Evolutionary conservation across 768 basidiomycete species (phyloP), one percentile per base, ranked within the genome.

Genomic region (Lactarius pseudohatsudake): DNA sequence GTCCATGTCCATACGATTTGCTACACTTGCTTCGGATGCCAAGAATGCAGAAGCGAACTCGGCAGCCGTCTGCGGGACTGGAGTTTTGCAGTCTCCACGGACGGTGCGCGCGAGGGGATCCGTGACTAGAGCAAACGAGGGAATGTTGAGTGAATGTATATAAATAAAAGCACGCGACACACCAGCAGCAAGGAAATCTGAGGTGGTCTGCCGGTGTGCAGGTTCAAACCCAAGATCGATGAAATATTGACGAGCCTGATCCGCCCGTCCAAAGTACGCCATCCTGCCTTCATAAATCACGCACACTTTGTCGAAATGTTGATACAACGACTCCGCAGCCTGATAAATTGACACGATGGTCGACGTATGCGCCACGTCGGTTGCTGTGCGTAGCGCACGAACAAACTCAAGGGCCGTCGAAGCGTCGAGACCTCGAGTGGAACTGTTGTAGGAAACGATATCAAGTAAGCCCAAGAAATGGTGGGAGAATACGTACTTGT

Each of bases 351-450:
- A 53, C 22, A 53, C 22, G 22, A 53, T 53, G 6, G 26, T 53
- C 11, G 50, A 26, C 26, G n/a, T 53, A 53, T 15, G 50, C 26
- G 50, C 11, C 26, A 92, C 77, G 72, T 96, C 93, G 18, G 94
- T 94, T 81, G 92, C 86, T 43, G 92, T 79, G 16, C 93, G 83
- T 61, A 96, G 77, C 47, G 87, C 86, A 76, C 86, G 91, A 63
- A 84, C 85, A 71, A 92, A 96, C 73, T 96, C 94, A 57, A 94
- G 80, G 1, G 94, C 94, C 8, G 94, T 96, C 2, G 91, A 92
- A 0, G 93, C 91, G 68, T 93, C 91, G 59, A 92, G 78, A 20
- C 92, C 91, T 59, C 89, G 81, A 3, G 92, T 94, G 0, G 88
- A 88, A 75, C 90, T 93, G 74, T 93, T 90, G 88, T 91, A 93